Conservation (phyloP, 495 filamentous ascomycete genomes). For the Neurospora sublineolata region DNA sequence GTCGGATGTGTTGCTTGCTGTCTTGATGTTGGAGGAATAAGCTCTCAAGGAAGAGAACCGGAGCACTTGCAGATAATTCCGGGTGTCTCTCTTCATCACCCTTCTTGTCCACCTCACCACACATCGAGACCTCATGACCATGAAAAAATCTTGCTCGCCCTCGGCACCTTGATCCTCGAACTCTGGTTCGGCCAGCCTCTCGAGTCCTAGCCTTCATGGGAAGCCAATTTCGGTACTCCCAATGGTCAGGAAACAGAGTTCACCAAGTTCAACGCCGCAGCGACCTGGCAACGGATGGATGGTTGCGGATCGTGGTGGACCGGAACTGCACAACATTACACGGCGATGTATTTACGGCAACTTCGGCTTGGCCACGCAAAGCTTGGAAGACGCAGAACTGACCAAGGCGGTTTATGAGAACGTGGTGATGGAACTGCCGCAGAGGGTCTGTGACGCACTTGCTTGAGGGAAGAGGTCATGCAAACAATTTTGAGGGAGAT, state of each 20-base stretch:
- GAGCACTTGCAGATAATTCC: too few relatives aligned
- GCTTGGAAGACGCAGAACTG: background rate
- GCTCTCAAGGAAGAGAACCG: too few relatives aligned
- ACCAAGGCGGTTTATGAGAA: background rate
- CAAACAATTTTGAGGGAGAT: too few relatives aligned
- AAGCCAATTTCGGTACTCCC: background rate
- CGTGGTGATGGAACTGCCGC: background rate
- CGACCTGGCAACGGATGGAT: background rate
- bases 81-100: too few relatives aligned
- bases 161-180: background rate
- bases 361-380: background rate
- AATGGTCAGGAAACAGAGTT: background rate
- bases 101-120: too few relatives aligned
- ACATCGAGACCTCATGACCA: too few relatives aligned
- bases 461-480: too few relatives aligned
- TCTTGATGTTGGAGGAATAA: too few relatives aligned
- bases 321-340: background rate
- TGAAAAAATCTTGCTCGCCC: too few relatives aligned
- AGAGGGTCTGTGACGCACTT: background rate
- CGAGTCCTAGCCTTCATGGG: rapidly evolving
- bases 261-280: background rate
- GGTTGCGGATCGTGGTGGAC: background rate
- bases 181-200: background rate
- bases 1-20: too few relatives aligned
- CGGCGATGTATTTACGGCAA: background rate